A percentile compares a stretch with the other conserved stretches of the same genome.
Evolutionary conservation across 495 filamentous ascomycete genomes (phyloP).

Genomic region (Penicillium egyptiacum): DNA sequence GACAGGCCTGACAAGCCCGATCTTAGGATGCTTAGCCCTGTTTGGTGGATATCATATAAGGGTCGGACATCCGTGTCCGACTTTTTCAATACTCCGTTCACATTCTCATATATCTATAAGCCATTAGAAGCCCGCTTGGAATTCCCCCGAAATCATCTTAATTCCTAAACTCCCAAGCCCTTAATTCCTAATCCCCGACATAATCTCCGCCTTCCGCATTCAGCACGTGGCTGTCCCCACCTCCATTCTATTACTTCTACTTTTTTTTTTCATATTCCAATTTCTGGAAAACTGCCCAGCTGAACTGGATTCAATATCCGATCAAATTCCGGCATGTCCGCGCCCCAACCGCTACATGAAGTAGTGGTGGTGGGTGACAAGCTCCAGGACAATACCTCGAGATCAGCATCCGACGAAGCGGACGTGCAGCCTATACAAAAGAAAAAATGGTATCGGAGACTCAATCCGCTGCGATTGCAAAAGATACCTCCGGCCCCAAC

Average conservation of each 20-base stretch:
- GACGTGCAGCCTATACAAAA: conserved; percentile 18
- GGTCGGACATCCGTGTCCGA: neutral
- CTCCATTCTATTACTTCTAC: neutral
- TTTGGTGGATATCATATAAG: neutral
- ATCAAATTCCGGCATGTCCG: conserved; percentile 15
- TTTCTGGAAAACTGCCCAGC: neutral
- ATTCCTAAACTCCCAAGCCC: neutral
- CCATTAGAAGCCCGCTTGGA: too few species aligned
- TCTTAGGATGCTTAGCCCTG: neutral
- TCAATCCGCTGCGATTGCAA: conserved; percentile 57
- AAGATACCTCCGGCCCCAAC: conserved; percentile 53
- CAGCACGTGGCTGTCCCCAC: neutral
- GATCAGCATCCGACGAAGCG: conserved; percentile 24
- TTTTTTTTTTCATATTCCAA: neutral
- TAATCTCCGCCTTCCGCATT: neutral
- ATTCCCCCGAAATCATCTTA: neutral
- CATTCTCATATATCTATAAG: too few species aligned
- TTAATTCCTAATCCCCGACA: neutral
- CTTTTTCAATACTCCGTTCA: neutral
- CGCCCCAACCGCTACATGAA: conserved; percentile 20
- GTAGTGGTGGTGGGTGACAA: conserved; percentile 20
- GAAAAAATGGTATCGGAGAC: conserved; percentile 51
- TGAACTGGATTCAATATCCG: neutral
- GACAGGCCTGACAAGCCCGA: neutral
- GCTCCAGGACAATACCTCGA: conserved; percentile 14